phyloP scores from a whole-genome alignment of 73 alveolate genomes.

The Paramecium caudatum region DNA sequence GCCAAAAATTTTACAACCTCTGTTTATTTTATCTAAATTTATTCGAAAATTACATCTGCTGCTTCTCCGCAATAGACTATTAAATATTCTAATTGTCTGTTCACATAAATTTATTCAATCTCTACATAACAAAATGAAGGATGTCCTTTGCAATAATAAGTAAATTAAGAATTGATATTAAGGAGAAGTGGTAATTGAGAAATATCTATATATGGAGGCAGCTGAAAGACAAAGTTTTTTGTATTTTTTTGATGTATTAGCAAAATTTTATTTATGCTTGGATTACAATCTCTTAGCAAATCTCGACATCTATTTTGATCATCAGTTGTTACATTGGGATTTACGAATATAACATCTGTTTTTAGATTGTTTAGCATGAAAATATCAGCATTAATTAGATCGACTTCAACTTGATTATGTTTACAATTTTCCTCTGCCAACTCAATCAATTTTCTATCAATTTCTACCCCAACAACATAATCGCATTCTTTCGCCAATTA shows the following conservation, averaged over 20 bases:
- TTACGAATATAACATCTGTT: conserved; percentile 49
- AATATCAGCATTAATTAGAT: conserved; percentile 41
- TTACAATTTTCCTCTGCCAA: background rate
- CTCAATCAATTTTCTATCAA: background rate
- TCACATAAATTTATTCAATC: background rate
- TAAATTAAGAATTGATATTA: conserved; percentile 11
- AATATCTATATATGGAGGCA: conserved; percentile 53
- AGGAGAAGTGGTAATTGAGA: background rate
- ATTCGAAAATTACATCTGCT: background rate
- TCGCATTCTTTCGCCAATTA: conserved; percentile 53
- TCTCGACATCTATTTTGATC: background rate
- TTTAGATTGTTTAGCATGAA: conserved; percentile 18
- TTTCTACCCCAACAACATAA: conserved; percentile 44
- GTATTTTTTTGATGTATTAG: background rate
- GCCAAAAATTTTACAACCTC: background rate
- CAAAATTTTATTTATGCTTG: background rate
- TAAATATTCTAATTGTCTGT: background rate
- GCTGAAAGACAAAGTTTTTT: background rate
- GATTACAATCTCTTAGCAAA: background rate
- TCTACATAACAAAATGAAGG: background rate
- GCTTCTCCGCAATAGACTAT: conserved; percentile 45
- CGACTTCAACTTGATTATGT: background rate
- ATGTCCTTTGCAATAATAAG: background rate
- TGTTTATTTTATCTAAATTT: conserved; percentile 24
- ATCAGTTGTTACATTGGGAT: background rate